Evolutionary conservation across 192 early-diverging fungal species (phyloP).

Genomic region (Funneliformis mosseae): DNA sequence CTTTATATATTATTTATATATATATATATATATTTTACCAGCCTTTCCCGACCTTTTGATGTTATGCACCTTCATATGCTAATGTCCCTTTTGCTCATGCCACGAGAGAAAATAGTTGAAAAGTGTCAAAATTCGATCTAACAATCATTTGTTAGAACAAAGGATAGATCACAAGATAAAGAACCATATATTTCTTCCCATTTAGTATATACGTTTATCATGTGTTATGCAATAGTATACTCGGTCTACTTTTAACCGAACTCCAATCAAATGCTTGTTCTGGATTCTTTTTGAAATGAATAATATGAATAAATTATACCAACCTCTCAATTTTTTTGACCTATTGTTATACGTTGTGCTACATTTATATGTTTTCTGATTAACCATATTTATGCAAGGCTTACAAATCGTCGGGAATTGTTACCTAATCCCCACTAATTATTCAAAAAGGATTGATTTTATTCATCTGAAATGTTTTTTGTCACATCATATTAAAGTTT

Average conservation of each 20-base stretch:
- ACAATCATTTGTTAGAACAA: background rate
- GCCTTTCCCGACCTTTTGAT: too few relatives aligned
- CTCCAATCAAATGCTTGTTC: too few relatives aligned
- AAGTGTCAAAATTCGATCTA: background rate
- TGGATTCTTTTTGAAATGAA: too few relatives aligned
- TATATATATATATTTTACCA: too few relatives aligned
- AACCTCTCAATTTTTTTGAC: too few relatives aligned
- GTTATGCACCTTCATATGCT: background rate
- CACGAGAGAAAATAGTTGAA: background rate
- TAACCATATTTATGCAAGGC: too few relatives aligned
- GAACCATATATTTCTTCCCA: background rate
- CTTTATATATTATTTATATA: too few relatives aligned
- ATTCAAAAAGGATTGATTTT: background rate
- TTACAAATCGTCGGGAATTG: background rate
- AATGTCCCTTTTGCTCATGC: background rate
- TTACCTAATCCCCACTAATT: background rate
- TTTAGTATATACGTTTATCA: background rate
- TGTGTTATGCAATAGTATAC: background rate
- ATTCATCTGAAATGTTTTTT: background rate
- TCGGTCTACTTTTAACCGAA: background rate
- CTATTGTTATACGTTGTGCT: too few relatives aligned
- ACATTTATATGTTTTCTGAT: too few relatives aligned
- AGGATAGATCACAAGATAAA: background rate
- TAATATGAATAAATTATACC: too few relatives aligned
- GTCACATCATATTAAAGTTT: background rate